Percentiles rank a stretch among this genome's conserved stretches.
phyloP scores from a whole-genome alignment of 2,329 filamentous ascomycete genomes.

The Cadophora malorum region DNA sequence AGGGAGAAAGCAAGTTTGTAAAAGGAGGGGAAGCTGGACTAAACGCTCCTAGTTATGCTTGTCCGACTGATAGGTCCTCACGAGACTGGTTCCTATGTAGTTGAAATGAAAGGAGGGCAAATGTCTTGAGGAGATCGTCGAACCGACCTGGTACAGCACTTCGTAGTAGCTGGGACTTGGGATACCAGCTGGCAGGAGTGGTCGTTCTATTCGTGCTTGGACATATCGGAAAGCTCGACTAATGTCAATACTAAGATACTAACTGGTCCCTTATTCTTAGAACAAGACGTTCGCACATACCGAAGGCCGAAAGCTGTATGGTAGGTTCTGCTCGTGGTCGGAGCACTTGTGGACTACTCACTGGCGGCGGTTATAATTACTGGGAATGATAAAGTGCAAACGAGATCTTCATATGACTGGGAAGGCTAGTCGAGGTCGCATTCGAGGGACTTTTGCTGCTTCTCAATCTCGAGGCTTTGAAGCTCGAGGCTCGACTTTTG shows the following conservation, averaged over 20 bases:
- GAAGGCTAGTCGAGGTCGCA: not conserved
- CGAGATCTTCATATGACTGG: conserved; percentile 1
- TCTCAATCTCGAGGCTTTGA: not conserved
- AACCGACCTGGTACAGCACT: not conserved
- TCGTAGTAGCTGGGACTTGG: not conserved
- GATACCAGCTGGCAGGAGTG: not conserved
- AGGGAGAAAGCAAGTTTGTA: not conserved
- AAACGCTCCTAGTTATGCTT: conserved; percentile 5
- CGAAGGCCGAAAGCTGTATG: not conserved
- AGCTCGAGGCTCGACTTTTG: not conserved
- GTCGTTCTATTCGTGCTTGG: conserved; percentile 9
- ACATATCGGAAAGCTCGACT: not conserved
- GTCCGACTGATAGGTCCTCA: not conserved
- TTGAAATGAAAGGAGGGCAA: not conserved
- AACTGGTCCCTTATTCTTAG: conserved; percentile 8
- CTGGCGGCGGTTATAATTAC: not conserved
- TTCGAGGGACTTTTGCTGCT: conserved; percentile 1
- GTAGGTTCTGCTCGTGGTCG: not conserved
- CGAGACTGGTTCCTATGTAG: not conserved
- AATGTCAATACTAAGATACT: conserved; percentile 1
- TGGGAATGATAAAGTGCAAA: conserved; percentile 16
- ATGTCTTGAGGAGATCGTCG: conserved; percentile 8
- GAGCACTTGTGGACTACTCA: not conserved
- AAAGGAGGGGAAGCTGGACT: conserved; percentile 5
- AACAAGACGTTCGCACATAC: not conserved